Percentiles rank a stretch among this genome's conserved stretches.
These are phyloP conservation scores for Venturiaceae sp. DNA, from an alignment of 2,329 filamentous ascomycete species.

Conservation along the genomic window DNA sequence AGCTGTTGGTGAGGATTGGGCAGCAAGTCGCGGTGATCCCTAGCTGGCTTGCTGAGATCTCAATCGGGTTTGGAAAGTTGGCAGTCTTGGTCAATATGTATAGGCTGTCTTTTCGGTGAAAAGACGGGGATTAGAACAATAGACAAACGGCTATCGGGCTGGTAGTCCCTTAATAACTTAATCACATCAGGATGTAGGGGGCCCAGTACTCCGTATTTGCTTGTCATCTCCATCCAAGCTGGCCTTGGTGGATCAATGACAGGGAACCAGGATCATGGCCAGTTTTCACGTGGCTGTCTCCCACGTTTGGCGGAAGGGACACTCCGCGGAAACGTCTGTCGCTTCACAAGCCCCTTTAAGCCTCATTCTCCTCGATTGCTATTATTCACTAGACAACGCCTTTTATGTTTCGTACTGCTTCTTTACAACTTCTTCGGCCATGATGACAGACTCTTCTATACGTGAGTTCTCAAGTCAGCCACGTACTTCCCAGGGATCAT, in stretches of 20 bases:
- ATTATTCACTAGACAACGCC: no score
- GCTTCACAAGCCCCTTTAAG: background rate
- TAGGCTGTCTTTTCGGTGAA: no score
- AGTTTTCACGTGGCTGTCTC: background rate
- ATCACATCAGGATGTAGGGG: background rate
- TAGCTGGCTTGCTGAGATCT: background rate
- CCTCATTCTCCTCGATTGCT: no score
- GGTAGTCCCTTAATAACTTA: background rate
- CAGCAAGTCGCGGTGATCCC: background rate
- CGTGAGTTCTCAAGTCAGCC: background rate
- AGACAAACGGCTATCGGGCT: background rate
- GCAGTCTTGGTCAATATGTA: no score
- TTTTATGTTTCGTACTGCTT: no score
- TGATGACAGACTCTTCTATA: no score
- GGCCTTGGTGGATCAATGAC: background rate
- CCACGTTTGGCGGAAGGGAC: background rate
- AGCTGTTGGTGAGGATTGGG: background rate
- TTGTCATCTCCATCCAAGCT: no score
- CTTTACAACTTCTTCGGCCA: no score
- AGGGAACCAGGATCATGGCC: background rate
- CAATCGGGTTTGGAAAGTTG: background rate
- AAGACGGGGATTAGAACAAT: background rate
- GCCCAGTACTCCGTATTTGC: background rate
- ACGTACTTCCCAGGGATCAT: background rate
- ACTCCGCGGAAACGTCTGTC: background rate